phyloP scores from a whole-genome alignment of 139 green algal genomes.

The Closterium sp. region DNA sequence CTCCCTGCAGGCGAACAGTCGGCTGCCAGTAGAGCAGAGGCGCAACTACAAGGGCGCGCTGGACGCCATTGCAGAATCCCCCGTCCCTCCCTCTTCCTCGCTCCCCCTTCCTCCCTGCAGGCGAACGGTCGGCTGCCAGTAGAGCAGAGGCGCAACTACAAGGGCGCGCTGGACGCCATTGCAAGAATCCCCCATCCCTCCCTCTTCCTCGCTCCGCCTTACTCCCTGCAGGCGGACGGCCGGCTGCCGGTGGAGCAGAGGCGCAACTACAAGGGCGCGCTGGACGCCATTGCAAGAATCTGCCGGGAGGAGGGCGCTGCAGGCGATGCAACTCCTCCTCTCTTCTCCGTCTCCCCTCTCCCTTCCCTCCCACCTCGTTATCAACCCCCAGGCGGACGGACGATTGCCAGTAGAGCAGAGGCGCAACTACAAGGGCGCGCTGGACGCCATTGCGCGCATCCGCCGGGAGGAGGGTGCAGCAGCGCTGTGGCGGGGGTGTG shows the following conservation, averaged over 20 bases:
- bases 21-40: too few species aligned
- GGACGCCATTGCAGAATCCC: too few species aligned
- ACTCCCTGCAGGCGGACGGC: slow-evolving; percentile 25
- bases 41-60: not conserved
- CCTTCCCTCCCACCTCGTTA: not conserved
- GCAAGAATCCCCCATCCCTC: too few species aligned
- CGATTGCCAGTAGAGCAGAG: slow-evolving; percentile 37
- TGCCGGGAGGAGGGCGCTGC: too few species aligned
- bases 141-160: too few species aligned
- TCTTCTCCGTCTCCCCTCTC: not conserved
- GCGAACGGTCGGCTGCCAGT: too few species aligned
- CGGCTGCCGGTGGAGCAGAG: too few species aligned
- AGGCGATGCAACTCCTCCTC: not conserved
- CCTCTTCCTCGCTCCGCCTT: too few species aligned
- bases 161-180: too few species aligned
- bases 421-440: slow-evolving; percentile 50
- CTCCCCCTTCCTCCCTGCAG: not conserved
- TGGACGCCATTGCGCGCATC: slow-evolving; percentile 40
- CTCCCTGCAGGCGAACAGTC: slow-evolving; percentile 17
- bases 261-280: not conserved
- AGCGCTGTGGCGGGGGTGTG: slow-evolving; percentile 52
- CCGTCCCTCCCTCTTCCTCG: not conserved
- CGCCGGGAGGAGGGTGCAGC: slow-evolving; percentile 42
- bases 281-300: too few species aligned
- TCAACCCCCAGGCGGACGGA: slow-evolving; percentile 56